These are phyloP conservation scores for Colletotrichum sp. DNA, from an alignment of 2,329 filamentous ascomycete genomes.

Conservation along the genomic window DNA sequence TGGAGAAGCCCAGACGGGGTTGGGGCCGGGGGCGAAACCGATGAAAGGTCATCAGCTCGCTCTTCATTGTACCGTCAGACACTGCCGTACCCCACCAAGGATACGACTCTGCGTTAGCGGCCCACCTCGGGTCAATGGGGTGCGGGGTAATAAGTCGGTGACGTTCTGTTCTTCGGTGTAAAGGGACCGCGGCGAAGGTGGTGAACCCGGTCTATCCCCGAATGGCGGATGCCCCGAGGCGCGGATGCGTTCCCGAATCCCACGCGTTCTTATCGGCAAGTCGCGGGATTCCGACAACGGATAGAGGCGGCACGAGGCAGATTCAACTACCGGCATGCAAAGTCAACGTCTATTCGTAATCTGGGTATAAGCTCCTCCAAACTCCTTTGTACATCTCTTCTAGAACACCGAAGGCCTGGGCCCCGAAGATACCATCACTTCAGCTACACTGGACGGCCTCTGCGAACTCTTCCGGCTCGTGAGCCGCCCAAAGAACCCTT, in stretches of 20 bases:
- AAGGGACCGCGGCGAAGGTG: neutral
- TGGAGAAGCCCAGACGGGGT: slow-evolving; percentile 3
- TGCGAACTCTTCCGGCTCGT: slow-evolving; percentile 32
- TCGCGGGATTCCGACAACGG: neutral
- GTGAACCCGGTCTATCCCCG: neutral
- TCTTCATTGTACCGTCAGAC: slow-evolving; percentile 21
- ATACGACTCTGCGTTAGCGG: neutral
- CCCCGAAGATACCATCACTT: slow-evolving; percentile 11
- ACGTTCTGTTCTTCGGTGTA: slow-evolving; percentile 12
- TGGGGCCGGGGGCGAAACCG: slow-evolving; percentile 3
- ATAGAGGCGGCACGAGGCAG: neutral
- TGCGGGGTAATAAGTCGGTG: slow-evolving; percentile 20
- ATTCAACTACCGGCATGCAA: neutral
- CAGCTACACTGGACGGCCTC: slow-evolving; percentile 37
- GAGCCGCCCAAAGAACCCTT: slow-evolving; percentile 39
- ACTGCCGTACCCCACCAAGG: slow-evolving; percentile 13
- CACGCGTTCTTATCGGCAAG: neutral
- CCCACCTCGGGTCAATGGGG: slow-evolving; percentile 20
- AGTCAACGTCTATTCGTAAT: neutral
- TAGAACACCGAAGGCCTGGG: slow-evolving; percentile 4
- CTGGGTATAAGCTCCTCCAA: neutral
- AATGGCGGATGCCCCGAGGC: neutral
- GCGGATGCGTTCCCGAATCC: neutral
- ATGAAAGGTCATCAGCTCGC: slow-evolving; percentile 23
- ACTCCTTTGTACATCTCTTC: neutral